phyloP scores from a whole-genome alignment of 208 protist genomes.

The Trypanosoma conorhini region DNA sequence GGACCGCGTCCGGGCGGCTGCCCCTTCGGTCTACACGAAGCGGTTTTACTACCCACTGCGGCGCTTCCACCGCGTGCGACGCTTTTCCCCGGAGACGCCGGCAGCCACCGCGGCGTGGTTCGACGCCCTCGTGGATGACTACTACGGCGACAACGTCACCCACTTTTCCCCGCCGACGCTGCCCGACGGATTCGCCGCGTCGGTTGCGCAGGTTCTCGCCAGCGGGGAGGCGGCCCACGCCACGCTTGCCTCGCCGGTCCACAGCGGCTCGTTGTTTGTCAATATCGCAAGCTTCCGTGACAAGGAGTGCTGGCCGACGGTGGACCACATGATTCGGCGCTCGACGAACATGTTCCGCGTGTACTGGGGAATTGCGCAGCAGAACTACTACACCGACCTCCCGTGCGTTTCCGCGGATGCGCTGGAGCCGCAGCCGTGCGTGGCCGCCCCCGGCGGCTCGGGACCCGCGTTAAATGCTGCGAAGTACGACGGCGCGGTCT shows the following conservation, averaged over 20 bases:
- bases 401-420: conserved; percentile 45
- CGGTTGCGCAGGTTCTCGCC: background rate
- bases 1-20: background rate
- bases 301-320: conserved; percentile 70
- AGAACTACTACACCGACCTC: conserved; percentile 42
- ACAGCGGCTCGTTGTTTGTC: conserved; percentile 83
- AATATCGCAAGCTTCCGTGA: conserved; percentile 91
- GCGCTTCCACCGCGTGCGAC: conserved; percentile 36
- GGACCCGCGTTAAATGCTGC: background rate
- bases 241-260: background rate
- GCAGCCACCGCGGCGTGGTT: conserved; percentile 45
- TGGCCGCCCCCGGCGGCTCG: background rate
- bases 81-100: conserved; percentile 36
- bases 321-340: conserved; percentile 65
- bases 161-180: conserved; percentile 4
- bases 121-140: conserved; percentile 39
- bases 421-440: conserved; percentile 19
- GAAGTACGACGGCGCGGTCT: conserved; percentile 31
- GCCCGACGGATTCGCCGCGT: background rate
- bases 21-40: conserved; percentile 13
- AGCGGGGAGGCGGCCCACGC: background rate
- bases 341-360: conserved; percentile 73
- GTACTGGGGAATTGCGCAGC: conserved; percentile 87
- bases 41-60: conserved; percentile 49
- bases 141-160: conserved; percentile 24